Evolutionary conservation across 2,329 filamentous ascomycete species (phyloP).

Genomic region (Xylariaceae sp.): DNA sequence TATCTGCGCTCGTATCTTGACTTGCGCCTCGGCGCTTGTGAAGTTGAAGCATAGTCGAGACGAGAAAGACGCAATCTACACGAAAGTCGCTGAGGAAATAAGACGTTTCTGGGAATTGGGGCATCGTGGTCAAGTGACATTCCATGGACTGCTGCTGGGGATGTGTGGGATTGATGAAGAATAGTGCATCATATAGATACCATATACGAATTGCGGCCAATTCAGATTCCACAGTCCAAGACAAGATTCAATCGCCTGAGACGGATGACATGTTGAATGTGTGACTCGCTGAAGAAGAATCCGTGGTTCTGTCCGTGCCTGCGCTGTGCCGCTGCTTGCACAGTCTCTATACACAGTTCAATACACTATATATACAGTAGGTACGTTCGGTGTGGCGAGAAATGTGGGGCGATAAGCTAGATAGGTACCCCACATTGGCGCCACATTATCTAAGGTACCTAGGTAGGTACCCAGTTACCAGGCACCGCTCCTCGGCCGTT

Average conservation of each 20-base stretch:
- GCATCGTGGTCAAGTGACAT: slow-evolving; percentile 3
- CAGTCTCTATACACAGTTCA: too few species aligned
- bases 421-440: too few species aligned
- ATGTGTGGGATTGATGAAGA: slow-evolving; percentile 20
- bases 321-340: too few species aligned
- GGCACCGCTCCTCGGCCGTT: neutral
- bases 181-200: neutral
- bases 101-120: slow-evolving; percentile 23
- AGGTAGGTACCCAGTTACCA: neutral
- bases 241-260: neutral
- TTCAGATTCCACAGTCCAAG: neutral
- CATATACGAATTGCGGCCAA: neutral
- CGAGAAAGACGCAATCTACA: slow-evolving; percentile 1
- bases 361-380: too few species aligned
- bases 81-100: slow-evolving; percentile 20
- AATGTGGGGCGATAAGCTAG: too few species aligned
- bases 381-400: too few species aligned
- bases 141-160: slow-evolving; percentile 27
- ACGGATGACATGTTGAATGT: too few species aligned
- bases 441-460: too few species aligned
- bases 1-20: slow-evolving; percentile 47
- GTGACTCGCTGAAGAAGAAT: too few species aligned
- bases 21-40: slow-evolving; percentile 34
- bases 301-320: too few species aligned
- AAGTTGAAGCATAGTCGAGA: neutral